Base-by-base conservation (phyloP, 129 eudicot genomes). In the Chrysanthemum lavandulifolium region DNA sequence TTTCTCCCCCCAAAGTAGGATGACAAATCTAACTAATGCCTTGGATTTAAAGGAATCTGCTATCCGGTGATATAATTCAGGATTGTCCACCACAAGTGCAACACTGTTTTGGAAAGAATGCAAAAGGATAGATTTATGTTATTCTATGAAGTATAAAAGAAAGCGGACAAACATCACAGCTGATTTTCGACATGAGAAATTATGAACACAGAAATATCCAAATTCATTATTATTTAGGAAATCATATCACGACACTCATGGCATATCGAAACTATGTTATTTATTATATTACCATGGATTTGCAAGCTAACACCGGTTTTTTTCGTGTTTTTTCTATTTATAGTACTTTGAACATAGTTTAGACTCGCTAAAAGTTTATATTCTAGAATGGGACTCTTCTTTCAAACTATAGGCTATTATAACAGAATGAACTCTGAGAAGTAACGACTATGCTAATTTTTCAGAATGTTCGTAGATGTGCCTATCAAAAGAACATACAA, bases 1-100 rank as follows among this genome's bases (percentile, higher is more conserved):
- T 74, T 86, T 90, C 48, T 94, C 97, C 16, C 96, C 98, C 98
- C 98, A 94, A 9, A 94, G 86, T 71, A 94, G 56, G 50, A 94
- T 82, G 21, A 86, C 65, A 79, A 90, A 94, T 78, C 84, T 88
- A 68, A 84, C 60, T 62, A 89, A 57, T 75, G 85, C 93, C 62
- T 69, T 84, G 12, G 97, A 71, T 36, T 23, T 54, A 72, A 94
- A 82, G 73, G 73, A 62, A 31, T 83, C 86, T 73, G 80, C 83
- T 62, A 94, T 80, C 27, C 85, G 91, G 64, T 81, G 82, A 80
- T 79, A 88, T 84, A 94, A 69, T 80, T 84, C 91, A 71, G 98
- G 94, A 83, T 81, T 87, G 75, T 94, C 98, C 86, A 90, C 88
- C 25, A 75, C 88, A 75, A 94, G 86, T 31, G 96, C 98, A 67